Conservation (phyloP, 2,329 filamentous ascomycete species). For the Cadophora malorum region DNA sequence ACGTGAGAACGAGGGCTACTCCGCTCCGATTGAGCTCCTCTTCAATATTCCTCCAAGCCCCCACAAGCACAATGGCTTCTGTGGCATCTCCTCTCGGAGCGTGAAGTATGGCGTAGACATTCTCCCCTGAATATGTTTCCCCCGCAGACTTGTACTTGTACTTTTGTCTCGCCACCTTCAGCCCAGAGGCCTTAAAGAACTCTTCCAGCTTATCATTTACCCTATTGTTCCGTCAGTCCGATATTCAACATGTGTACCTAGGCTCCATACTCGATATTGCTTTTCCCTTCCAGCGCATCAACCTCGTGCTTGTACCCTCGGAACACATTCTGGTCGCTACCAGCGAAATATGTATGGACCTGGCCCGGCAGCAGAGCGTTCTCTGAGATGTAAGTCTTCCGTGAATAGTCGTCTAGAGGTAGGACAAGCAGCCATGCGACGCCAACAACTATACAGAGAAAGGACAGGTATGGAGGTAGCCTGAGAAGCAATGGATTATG, state of each 20-base stretch:
- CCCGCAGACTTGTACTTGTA: slow-evolving; percentile 86
- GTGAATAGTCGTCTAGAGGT: slow-evolving; percentile 88
- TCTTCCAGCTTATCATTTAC: slow-evolving; percentile 75
- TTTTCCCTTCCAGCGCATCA: slow-evolving; percentile 61
- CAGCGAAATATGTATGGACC: slow-evolving; percentile 96
- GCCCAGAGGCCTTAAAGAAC: slow-evolving; percentile 77
- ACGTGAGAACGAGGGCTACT: slow-evolving; percentile 81
- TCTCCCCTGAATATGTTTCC: slow-evolving; percentile 77
- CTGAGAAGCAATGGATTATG: slow-evolving; percentile 82
- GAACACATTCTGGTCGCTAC: slow-evolving; percentile 94
- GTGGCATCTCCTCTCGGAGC: slow-evolving; percentile 95
- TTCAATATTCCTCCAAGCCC: slow-evolving; percentile 84
- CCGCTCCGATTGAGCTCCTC: slow-evolving; percentile 84
- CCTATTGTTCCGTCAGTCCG: slow-evolving; percentile 46
- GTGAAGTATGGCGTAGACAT: slow-evolving; percentile 91
- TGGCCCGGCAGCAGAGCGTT: slow-evolving; percentile 95
- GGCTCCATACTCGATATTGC: slow-evolving; percentile 57
- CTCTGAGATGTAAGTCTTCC: slow-evolving; percentile 94
- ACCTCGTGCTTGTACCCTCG: slow-evolving; percentile 88
- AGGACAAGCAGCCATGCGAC: slow-evolving; percentile 89
- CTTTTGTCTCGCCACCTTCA: slow-evolving; percentile 88
- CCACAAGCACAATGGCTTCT: slow-evolving; percentile 92
- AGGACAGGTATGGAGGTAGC: slow-evolving; percentile 85
- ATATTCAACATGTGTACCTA: background rate
- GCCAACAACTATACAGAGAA: slow-evolving; percentile 83